Base-by-base conservation (phyloP, 192 early-diverging fungal species). In the Linnemannia zychae region DNA sequence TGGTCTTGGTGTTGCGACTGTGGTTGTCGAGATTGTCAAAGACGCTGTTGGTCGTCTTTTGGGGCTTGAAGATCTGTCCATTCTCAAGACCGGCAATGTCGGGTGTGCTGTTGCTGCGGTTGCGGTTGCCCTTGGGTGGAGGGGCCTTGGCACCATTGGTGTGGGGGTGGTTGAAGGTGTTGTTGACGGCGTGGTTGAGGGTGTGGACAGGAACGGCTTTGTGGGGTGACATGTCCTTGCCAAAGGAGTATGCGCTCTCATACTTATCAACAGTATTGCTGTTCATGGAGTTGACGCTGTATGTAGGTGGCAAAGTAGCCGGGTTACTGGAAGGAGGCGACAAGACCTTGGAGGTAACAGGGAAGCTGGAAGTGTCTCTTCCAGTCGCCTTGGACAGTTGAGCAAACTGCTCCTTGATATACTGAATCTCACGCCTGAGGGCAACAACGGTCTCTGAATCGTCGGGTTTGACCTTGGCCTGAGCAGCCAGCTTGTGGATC, bases 381-480 rank as follows among this genome's bases (percentile, higher is more conserved):
- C 74, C 82, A 48, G 77, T 76, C 12, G 90, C 92, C 67, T 93
- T 92, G 38, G 94, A 88, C n/a, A 93, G 78, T 53, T 93, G 90
- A 67, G 93, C 87, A 48, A 97, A 88, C 81, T 97, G 95, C 47
- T 94, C 92, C 74, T 92, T 89, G 37, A 96, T 85, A 24, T 91
- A 88, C 20, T 92, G 88, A 48, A 95, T 93, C 79, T 97, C 94
- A 68, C 92, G 93, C 81, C 90, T 90, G 28, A 97, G 88, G 34
- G 92, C 93, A 7, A 88, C 77, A 9, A 94, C 90, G 22, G 88
- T 88, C 28, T 91, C 91, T n/a, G 89, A 87, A 78, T 97, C 95
- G 53, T 89, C 88, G 38, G 92, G 91, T 75, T 90, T 90, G 57
- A 74, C 85, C 79, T 71, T 86, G 83, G 81, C 87, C 82, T 66